A percentile compares a stretch with the other conserved stretches of the same genome.
Evolutionary conservation across 2,329 filamentous ascomycete species (phyloP).

Genomic region (Cladophialophora carrionii): DNA sequence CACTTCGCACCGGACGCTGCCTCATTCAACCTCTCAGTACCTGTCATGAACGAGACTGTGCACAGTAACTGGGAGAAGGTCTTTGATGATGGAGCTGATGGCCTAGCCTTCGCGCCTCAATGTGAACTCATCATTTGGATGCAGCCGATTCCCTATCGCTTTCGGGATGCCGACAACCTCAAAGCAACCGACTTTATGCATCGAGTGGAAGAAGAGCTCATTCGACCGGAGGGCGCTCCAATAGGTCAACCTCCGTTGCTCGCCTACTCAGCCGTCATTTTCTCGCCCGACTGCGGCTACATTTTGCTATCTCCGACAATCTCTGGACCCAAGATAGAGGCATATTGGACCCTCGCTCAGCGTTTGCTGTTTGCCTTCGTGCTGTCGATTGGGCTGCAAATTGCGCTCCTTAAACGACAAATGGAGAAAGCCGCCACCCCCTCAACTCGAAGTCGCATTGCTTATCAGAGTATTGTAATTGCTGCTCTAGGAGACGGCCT

Average conservation of each 20-base stretch:
- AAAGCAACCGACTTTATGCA: constrained; percentile 47
- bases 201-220: constrained; percentile 62
- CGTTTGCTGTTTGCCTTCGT: constrained; percentile 58
- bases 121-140: constrained; percentile 90
- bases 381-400: constrained; percentile 57
- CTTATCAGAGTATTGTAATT: constrained; percentile 65
- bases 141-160: constrained; percentile 59
- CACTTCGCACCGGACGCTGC: constrained; percentile 70
- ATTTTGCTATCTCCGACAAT: constrained; percentile 60
- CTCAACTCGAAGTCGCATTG: constrained; percentile 65
- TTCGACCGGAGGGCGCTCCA: constrained; percentile 61
- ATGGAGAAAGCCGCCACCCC: constrained; percentile 68
- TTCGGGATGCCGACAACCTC: constrained; percentile 33
- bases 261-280: constrained; percentile 63
- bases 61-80: constrained; percentile 55
- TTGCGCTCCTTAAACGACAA: constrained; percentile 62
- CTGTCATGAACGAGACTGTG: constrained; percentile 73
- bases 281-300: constrained; percentile 70
- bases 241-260: constrained; percentile 57
- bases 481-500: constrained; percentile 66
- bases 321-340: constrained; percentile 60
- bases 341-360: constrained; percentile 47
- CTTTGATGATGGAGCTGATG: constrained; percentile 60
- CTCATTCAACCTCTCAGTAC: constrained; percentile 61
- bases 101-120: constrained; percentile 61